Evolutionary conservation across 768 basidiomycete genomes (phyloP), one percentile per base, ranked within the genome.

Genomic region (Suillus subaureus): DNA sequence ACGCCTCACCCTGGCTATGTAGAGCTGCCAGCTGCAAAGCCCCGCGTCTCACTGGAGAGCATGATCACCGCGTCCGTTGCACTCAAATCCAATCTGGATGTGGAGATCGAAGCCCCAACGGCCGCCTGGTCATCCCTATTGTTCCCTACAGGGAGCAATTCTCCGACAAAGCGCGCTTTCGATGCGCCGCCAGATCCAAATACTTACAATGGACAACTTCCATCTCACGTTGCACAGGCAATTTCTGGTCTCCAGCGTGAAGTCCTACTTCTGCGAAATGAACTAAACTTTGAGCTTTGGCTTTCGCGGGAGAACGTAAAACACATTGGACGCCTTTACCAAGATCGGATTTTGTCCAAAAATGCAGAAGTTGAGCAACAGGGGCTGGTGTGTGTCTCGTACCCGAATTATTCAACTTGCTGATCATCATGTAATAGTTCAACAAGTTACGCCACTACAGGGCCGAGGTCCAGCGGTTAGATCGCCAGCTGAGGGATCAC

Each of bases 251-350:
- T 96, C 65, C 94, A 96, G 74, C 82, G 90, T 52, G 92, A 95
- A 71, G 82, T 91, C 2, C 75, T 94, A 3, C 75, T 94, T 35
- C 79, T 95, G 35, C 83, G 90, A 58, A 93, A 88, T 72, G 93
- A 95, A 68, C 85, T 95, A 49, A 93, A 93, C 72, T 93, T 94
- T 66, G 91, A 95, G 78, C 80, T 89, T 31, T 96, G 93, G 91
- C 79, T 91, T 49, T 88, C 91, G 65, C 83, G 91, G 68, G 89
- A 94, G 76, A 93, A 93, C 65, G 84, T 90, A 61, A 87, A 88
- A 72, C 92, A 94, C 71, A 90, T 96, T 60, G 91, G 89, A n/a
- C 84, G 89, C 47, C 78, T 95, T 51, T 90, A 92, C 70, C 85
- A 89, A 68, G 89, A 92, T 68, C 87, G 87, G 39, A 86, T 92